phyloP scores from a whole-genome alignment of 2,329 filamentous ascomycete genomes.

The Pseudogymnoascus sp. region DNA sequence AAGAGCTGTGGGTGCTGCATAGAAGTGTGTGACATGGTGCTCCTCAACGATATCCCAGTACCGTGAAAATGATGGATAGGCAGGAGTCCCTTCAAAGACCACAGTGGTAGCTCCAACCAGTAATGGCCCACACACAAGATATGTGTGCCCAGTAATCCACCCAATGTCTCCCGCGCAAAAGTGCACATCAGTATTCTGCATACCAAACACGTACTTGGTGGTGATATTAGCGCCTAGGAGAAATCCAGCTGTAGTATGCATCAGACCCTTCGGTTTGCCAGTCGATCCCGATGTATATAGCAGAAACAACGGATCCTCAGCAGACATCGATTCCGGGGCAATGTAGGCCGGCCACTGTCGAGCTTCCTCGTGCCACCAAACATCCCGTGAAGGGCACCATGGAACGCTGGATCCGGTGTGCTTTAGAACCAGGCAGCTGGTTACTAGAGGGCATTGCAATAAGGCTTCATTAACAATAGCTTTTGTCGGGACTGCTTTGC shows the following conservation, averaged over 20 bases:
- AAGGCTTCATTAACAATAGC: slow-evolving; percentile 98
- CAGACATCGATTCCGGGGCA: slow-evolving; percentile 78
- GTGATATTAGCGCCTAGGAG: slow-evolving; percentile 88
- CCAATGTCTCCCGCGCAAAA: slow-evolving; percentile 98
- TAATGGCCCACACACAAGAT: slow-evolving; percentile 93
- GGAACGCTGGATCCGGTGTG: slow-evolving; percentile 89
- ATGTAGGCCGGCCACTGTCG: slow-evolving; percentile 90
- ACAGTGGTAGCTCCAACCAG: slow-evolving; percentile 89
- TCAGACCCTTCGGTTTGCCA: slow-evolving; percentile 96
- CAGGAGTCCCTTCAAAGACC: slow-evolving; percentile 95
- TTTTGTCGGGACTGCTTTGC: slow-evolving; percentile 96
- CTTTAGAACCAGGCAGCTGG: slow-evolving; percentile 83
- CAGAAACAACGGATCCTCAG: slow-evolving; percentile 93
- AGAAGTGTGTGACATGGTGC: slow-evolving; percentile 94
- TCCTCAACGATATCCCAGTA: slow-evolving; percentile 99
- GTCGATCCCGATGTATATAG: slow-evolving; percentile 98
- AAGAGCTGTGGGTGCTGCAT: slow-evolving; percentile 91
- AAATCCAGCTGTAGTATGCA: slow-evolving; percentile 96
- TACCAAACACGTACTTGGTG: slow-evolving; percentile 98
- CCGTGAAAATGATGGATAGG: slow-evolving; percentile 96
- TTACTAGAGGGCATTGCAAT: slow-evolving; percentile 88
- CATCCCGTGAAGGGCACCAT: slow-evolving; percentile 80
- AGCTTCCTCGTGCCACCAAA: slow-evolving; percentile 99
- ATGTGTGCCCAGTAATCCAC: slow-evolving; percentile 98
- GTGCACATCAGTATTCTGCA: slow-evolving; percentile 86